phyloP scores from a whole-genome alignment of 768 basidiomycete species.

The Thelephora ganbajun region DNA sequence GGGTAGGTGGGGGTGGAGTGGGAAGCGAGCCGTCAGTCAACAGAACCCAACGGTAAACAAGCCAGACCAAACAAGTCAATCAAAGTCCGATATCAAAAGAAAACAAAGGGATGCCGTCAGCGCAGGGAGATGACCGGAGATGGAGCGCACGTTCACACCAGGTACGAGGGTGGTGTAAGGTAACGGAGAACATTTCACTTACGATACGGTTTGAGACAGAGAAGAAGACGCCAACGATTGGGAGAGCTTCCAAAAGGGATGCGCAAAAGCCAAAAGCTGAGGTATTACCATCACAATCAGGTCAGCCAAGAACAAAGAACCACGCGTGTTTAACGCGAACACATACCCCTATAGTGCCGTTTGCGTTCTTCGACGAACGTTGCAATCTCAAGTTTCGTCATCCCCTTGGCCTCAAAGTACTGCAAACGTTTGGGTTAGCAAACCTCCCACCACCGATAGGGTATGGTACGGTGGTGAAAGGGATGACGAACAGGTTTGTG shows the following conservation, averaged over 20 bases:
- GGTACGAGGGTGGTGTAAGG: no score
- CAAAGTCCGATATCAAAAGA: no score
- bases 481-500: constrained; percentile 44
- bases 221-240: constrained; percentile 71
- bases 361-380: constrained; percentile 81
- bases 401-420: constrained; percentile 79
- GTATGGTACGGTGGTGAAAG: neutral
- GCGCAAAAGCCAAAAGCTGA: constrained; percentile 79
- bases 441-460: neutral
- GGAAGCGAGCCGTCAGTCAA: no score
- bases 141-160: no score
- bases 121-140: no score
- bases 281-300: neutral
- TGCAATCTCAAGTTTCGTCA: constrained; percentile 54
- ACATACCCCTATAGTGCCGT: constrained; percentile 71
- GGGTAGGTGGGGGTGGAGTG: no score
- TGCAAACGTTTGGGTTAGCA: constrained; percentile 16
- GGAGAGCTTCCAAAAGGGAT: constrained; percentile 67
- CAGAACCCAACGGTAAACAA: no score
- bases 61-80: no score
- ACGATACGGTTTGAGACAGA: constrained; percentile 75
- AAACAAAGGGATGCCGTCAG: no score
- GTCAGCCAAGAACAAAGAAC: neutral
- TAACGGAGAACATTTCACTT: neutral
- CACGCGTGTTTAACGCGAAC: neutral